Base-by-base conservation (phyloP, 2,329 filamentous ascomycete species). In the Epichloe baconii region DNA sequence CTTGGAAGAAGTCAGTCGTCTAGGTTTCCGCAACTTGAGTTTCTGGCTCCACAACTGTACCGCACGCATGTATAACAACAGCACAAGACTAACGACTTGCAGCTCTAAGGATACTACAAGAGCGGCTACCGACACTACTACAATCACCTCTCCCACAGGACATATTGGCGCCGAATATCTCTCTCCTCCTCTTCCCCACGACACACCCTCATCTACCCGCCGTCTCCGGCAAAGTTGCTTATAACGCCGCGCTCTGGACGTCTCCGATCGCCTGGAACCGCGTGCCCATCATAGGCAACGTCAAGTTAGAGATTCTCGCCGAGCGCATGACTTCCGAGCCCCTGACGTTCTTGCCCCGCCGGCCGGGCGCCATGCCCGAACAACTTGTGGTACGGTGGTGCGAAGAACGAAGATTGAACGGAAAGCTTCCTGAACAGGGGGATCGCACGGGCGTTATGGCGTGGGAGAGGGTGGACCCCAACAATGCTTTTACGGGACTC, bases 241-340 rank as follows among this genome's bases (percentile, higher is more conserved):
- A 98, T 66, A 86, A 86, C 37, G 91, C 93, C 17, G 93, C 93
- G 3, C 74, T 98, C 38, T 97, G 90, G 90, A 96, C 93, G 0
- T 89, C 90, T 0, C 93, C 93, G 0, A 85, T 98, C 48, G 91
- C 90, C 34, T 98, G 93, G 93, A 94, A 94, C 61, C 82, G 87
- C 31, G 78, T 98, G 1, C 93, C 93, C 2, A 80, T 97, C 19
- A 78, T 96, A 35, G 90, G 91, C 57, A 95, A 95, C 61, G 88
- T 96, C 44, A 83, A 82, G 58, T 78, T 98, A 11, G 82, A 88
- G 59, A 93, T 98, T 49, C 68, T 95, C 17, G 91, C 87, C 12
- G 90, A 95, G 72, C 86, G 91, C 59, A 93, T 98, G 78, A 80
- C 85, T 52, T 78, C 79, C 54, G 76, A 75, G 56, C 73, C 73